phyloP scores from a whole-genome alignment of 148 eudicot species.

The Selenicereus undatus region DNA sequence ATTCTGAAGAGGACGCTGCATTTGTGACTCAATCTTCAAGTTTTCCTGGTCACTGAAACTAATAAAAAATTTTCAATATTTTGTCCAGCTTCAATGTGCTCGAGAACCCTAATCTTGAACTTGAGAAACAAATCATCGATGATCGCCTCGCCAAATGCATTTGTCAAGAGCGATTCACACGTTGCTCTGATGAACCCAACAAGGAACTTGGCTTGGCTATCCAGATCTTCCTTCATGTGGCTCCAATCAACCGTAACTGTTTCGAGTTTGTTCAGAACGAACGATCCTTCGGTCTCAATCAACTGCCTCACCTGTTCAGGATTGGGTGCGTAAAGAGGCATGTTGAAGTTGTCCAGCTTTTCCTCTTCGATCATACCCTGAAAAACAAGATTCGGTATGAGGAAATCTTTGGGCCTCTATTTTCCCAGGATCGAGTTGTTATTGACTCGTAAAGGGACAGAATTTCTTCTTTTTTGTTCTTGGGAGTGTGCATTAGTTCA shows the following conservation, averaged over 20 bases:
- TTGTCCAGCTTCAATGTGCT: constrained; percentile 21
- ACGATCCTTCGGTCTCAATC: constrained; percentile 31
- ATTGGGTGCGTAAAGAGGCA: constrained; percentile 39
- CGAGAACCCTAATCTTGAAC: constrained; percentile 22
- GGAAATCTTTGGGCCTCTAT: too few species aligned
- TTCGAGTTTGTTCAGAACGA: constrained; percentile 22
- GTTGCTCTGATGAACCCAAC: constrained; percentile 24
- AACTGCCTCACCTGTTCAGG: constrained; percentile 34
- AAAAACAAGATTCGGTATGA: too few species aligned
- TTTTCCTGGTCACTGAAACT: constrained; percentile 29
- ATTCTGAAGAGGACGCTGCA: too few species aligned
- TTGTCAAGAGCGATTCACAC: constrained; percentile 29
- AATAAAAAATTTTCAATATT: constrained; percentile 25
- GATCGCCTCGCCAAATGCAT: constrained; percentile 29
- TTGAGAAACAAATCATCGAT: constrained; percentile 30
- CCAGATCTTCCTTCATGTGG: constrained; percentile 9
- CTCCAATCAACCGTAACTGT: constrained; percentile 29
- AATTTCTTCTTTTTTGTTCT: too few species aligned
- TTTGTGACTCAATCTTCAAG: neutral
- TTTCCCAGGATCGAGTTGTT: too few species aligned
- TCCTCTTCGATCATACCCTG: constrained; percentile 32
- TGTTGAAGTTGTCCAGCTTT: constrained; percentile 33
- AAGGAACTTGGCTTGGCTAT: constrained; percentile 18
- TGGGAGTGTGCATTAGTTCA: too few species aligned
- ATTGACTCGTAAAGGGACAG: too few species aligned